Conservation (phyloP, 1,139 yeast genomes). For the Geotrichum phurueaensis region DNA sequence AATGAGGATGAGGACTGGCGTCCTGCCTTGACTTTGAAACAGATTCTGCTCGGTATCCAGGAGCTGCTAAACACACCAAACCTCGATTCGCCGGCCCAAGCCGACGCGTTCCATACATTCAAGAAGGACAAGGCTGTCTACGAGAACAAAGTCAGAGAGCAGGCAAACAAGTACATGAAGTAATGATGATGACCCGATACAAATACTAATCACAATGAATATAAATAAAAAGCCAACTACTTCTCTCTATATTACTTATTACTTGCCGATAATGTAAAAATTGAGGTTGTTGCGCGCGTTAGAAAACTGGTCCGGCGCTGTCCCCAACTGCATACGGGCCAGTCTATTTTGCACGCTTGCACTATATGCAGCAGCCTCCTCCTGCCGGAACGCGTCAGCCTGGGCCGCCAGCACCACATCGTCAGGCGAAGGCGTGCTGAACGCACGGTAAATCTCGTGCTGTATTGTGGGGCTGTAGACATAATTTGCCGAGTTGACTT, state of each 20-base stretch:
- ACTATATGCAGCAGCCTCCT: constrained; percentile 6
- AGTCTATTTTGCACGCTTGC: constrained; percentile 5
- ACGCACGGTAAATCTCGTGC: constrained; percentile 37
- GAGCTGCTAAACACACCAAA: constrained; percentile 86
- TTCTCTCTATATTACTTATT: background rate
- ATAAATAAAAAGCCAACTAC: background rate
- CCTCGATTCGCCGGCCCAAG: constrained; percentile 95
- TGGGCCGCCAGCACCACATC: constrained; percentile 64
- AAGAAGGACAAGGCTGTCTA: constrained; percentile 57
- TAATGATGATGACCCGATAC: constrained; percentile 9
- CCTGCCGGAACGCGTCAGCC: constrained; percentile 21
- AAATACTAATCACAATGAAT: background rate
- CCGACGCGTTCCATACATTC: constrained; percentile 89
- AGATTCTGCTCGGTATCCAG: constrained; percentile 86
- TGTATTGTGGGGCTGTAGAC: constrained; percentile 6
- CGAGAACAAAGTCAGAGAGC: constrained; percentile 71
- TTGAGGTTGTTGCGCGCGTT: background rate
- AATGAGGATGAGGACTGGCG: constrained; percentile 98
- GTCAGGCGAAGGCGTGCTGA: constrained; percentile 75
- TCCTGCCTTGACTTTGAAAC: constrained; percentile 90
- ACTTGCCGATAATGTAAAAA: background rate
- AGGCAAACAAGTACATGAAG: constrained; percentile 63
- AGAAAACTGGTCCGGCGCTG: constrained; percentile 2
- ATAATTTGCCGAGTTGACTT: background rate
- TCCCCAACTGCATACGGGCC: constrained; percentile 3